Evolutionary conservation across 2,329 filamentous ascomycete genomes (phyloP).

Genomic region (Verruconis gallopava): DNA sequence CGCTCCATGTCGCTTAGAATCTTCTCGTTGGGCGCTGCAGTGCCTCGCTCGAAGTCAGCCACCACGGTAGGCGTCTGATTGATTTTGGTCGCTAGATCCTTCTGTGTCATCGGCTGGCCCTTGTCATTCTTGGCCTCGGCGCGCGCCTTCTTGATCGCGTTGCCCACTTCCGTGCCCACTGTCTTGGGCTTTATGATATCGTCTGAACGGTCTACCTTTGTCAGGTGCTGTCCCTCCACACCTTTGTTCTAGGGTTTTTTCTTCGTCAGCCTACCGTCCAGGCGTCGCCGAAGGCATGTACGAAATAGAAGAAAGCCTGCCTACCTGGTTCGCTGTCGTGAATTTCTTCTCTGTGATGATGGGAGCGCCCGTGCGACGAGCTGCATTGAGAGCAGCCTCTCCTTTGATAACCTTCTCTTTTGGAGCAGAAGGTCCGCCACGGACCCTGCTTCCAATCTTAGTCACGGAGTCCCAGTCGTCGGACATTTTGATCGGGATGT

Average conservation of each 20-base stretch:
- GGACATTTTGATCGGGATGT: conserved; percentile 52
- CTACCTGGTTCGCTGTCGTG: conserved; percentile 60
- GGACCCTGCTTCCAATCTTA: conserved; percentile 84
- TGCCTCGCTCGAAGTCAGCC: conserved; percentile 74
- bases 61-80: conserved; percentile 73
- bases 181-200: conserved; percentile 97
- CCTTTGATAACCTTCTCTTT: conserved; percentile 86
- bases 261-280: too few relatives aligned
- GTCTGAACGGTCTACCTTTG: conserved; percentile 93
- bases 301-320: conserved; percentile 2
- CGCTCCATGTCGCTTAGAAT: conserved; percentile 66
- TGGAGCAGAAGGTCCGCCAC: conserved; percentile 43
- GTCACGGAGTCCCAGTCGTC: conserved; percentile 78
- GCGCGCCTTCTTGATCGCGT: conserved; percentile 69
- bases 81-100: conserved; percentile 72
- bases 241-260: not conserved
- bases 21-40: conserved; percentile 71
- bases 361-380: conserved; percentile 64
- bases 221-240: conserved; percentile 83
- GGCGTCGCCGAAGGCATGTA: too few relatives aligned
- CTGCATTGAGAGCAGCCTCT: conserved; percentile 75
- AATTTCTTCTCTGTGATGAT: conserved; percentile 89
- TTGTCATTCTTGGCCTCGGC: conserved; percentile 71
- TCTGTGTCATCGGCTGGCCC: conserved; percentile 68
- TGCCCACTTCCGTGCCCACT: conserved; percentile 60